Percentiles rank a stretch among this genome's conserved stretches.
phyloP scores from a whole-genome alignment of 2,329 filamentous ascomycete species.

The Colletotrichum camelliae region DNA sequence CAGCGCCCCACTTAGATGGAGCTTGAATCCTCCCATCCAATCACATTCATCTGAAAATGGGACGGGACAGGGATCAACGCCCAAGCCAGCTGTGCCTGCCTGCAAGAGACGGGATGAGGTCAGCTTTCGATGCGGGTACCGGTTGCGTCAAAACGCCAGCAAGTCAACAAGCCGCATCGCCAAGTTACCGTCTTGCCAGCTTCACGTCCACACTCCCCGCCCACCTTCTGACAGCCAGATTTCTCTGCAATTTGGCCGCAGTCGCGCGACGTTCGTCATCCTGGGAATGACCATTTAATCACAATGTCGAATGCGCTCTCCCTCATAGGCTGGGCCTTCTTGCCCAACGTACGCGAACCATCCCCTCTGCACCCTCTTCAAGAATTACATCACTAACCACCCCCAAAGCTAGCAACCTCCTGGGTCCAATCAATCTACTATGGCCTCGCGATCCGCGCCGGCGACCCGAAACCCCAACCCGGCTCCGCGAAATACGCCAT shows the following conservation, averaged over 20 bases:
- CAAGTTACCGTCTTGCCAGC: neutral
- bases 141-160: neutral
- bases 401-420: slow-evolving; percentile 72
- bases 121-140: neutral
- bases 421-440: slow-evolving; percentile 86
- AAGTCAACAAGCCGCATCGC: neutral
- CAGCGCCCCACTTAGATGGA: neutral
- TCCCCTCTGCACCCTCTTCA: neutral
- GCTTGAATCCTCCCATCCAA: accelerated
- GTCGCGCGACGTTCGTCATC: neutral
- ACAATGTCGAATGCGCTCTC: slow-evolving; percentile 54
- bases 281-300: neutral
- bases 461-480: slow-evolving; percentile 77
- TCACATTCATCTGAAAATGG: neutral
- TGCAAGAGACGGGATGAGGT: neutral
- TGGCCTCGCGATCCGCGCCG: slow-evolving; percentile 85
- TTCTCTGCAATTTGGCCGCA: neutral
- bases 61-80: neutral
- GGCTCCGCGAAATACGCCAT: slow-evolving; percentile 71
- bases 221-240: neutral
- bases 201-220: neutral
- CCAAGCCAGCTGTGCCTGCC: neutral
- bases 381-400: neutral
- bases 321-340: slow-evolving; percentile 62
- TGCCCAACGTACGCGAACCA: slow-evolving; percentile 51